Base-by-base conservation (phyloP, 805 yeast genomes). In the Ogataea pini region DNA sequence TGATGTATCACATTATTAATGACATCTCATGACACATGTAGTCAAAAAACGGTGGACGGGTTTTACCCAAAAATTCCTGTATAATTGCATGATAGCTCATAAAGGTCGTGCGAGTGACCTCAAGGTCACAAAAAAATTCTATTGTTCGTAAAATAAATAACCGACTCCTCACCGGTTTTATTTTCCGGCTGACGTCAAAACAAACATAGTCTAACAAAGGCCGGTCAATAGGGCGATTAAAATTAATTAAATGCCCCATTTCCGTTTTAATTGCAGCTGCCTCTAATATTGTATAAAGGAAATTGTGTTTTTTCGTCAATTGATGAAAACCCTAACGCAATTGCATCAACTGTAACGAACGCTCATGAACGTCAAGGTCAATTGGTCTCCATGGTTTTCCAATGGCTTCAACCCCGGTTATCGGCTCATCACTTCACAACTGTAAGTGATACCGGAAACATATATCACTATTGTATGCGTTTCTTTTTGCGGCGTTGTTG, bases 401-500 rank as follows among this genome's bases (percentile, higher is more conserved):
- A 34, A 34, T 34, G 37, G 24, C 34, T 7, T 10, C 32, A 28
- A n/a, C 32, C 16, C 16, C 16, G 27, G 14, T 12, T 18, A 12
- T 36, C 17, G 25, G 12, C n/a, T 12, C 9, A 16, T 14, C 18
- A 36, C 4, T 7, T 13, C 10, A 4, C 24, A 5, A 14, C 3
- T 24, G 12, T 7, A 27, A 27, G n/a, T 17, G 25, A 28, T 16
- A 28, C 42, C 33, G 42, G 42, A 39, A 39, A 39, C 42, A 27
- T 36, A n/a, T 36, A 44, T 44, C 47, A 14, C 36, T 44, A 38
- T 32, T 44, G 47, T 27, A 14, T 36, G 39, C 47, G 47, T 44
- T 44, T 44, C 47, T 44, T 44, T 44, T 44, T 36, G 42, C 42
- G 33, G 42, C 42, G 32, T 39, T 39, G 42, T 39, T 39, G 40